These are phyloP conservation scores for Areca catechu DNA, from an alignment of 176 grass and related monocot species.

Conservation along the genomic window DNA sequence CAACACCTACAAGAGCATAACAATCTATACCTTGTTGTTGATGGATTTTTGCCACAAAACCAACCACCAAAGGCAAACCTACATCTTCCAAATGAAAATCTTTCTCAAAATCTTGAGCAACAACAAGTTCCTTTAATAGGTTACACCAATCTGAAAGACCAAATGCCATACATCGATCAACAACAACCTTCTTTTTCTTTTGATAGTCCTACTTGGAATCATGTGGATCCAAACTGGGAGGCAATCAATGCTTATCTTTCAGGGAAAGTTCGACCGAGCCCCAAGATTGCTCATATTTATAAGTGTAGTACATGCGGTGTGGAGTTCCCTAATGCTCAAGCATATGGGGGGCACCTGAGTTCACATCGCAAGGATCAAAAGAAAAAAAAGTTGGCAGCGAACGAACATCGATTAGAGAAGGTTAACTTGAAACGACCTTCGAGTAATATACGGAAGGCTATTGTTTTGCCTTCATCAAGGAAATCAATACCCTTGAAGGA, in stretches of 20 bases:
- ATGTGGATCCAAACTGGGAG: conserved; percentile 29
- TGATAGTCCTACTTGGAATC: neutral
- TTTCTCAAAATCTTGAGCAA: too few species aligned
- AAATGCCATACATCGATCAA: neutral
- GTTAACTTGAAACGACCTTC: too few species aligned
- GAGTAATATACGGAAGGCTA: too few species aligned
- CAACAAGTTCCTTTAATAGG: too few species aligned
- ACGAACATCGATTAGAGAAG: too few species aligned
- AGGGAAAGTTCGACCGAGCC: conserved; percentile 19
- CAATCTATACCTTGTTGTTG: too few species aligned
- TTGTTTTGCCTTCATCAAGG: too few species aligned
- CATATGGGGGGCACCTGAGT: conserved; percentile 26
- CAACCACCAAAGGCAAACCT: too few species aligned
- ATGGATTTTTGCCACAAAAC: too few species aligned
- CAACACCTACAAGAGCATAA: too few species aligned
- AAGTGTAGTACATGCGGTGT: conserved; percentile 18
- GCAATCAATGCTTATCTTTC: conserved; percentile 22
- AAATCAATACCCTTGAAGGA: too few species aligned
- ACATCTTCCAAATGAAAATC: too few species aligned
- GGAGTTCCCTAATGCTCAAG: conserved; percentile 30
- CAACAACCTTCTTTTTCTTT: neutral
- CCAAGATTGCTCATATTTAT: conserved; percentile 10
- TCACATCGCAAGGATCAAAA: conserved; percentile 25
- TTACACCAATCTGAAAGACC: neutral
- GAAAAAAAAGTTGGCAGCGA: neutral